A percentile compares a stretch with the other conserved stretches of the same genome.
These are phyloP conservation scores for Pythium coloratum DNA, from an alignment of 352 stramenopile species.

Conservation along the genomic window DNA sequence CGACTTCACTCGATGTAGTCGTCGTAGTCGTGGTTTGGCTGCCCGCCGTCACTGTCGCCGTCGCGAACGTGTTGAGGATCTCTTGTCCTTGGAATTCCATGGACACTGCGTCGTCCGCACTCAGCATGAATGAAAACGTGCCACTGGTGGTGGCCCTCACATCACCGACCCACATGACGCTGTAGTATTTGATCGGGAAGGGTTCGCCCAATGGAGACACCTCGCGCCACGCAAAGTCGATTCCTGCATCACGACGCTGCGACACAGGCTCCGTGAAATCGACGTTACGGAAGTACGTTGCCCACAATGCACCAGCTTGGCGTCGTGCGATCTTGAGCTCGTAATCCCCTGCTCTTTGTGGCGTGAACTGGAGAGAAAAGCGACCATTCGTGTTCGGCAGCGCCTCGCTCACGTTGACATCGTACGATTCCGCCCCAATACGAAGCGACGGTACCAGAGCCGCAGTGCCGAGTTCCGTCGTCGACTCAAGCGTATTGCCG, in stretches of 20 bases:
- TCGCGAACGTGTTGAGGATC: conserved; percentile 58
- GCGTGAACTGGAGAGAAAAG: conserved; percentile 81
- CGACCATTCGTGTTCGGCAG: conserved; percentile 86
- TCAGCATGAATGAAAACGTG: conserved; percentile 76
- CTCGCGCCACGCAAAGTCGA: conserved; percentile 90
- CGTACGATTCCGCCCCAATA: conserved; percentile 31
- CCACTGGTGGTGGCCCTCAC: conserved; percentile 49
- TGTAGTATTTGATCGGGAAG: conserved; percentile 80
- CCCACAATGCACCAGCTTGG: conserved; percentile 85
- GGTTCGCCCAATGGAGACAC: conserved; percentile 54
- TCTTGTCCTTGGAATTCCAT: conserved; percentile 72
- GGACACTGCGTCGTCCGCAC: conserved; percentile 74
- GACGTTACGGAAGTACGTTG: conserved; percentile 88
- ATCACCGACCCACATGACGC: conserved; percentile 68
- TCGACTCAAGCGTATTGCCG: conserved; percentile 88
- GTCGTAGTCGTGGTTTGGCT: conserved; percentile 9
- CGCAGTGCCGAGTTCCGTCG: conserved; percentile 48
- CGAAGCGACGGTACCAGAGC: conserved; percentile 63
- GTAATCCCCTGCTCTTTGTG: conserved; percentile 82
- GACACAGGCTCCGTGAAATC: conserved; percentile 79
- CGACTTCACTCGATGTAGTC: conserved; percentile 14
- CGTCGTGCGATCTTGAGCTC: conserved; percentile 72
- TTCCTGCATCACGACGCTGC: conserved; percentile 62
- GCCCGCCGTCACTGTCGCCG: conserved; percentile 8
- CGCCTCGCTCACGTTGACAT: conserved; percentile 48